Base-by-base conservation (phyloP, 2,329 filamentous ascomycete species). In the Ophiobolus disseminans region DNA sequence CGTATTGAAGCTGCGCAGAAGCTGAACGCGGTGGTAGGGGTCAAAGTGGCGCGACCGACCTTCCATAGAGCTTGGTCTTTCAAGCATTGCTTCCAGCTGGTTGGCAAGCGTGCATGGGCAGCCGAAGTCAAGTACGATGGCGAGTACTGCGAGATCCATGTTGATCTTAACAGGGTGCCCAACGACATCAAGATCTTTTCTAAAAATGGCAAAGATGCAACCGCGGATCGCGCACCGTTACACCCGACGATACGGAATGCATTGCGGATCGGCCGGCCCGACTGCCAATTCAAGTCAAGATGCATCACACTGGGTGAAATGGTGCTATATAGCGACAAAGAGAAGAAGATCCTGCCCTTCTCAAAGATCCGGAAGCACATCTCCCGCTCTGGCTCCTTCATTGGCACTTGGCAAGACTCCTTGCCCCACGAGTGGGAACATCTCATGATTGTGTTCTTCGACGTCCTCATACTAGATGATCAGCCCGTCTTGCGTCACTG, bases 201-300 rank as follows among this genome's bases (percentile, higher is more conserved):
- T 8, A 97, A 96, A 68, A 94, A 90, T 62, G 90, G 91, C 48
- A 95, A 94, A 67, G 90, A 96, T 58, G 93, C 91, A 35, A 96
- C 91, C 0, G 66, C 75, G 41, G 91, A 96, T 68, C 82, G 88
- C 25, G 60, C 70, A 9, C 78, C 76, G 1, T 70, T 95, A 17
- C 85, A 89, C 30, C 79, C 80, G 2, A 80, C 80, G 1, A 85
- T 96, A 46, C 78, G 80, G 31, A 75, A 84, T 3, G 86, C 87
- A 3, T 75, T 96, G 4, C 78, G 78, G 6, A 78, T 95, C 25
- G 85, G 85, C 3, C 73, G 75, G 1, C 53, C 78, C 0, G 76
- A 80, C 6, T 88, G 88, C 66, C 80, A 75, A 9, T 72, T 96
- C 55, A 80, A 78, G 20, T 76, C 74, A 6, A 80, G 81, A 4